phyloP scores from a whole-genome alignment of 106 monocot genomes.

The Gastrodia elata region DNA sequence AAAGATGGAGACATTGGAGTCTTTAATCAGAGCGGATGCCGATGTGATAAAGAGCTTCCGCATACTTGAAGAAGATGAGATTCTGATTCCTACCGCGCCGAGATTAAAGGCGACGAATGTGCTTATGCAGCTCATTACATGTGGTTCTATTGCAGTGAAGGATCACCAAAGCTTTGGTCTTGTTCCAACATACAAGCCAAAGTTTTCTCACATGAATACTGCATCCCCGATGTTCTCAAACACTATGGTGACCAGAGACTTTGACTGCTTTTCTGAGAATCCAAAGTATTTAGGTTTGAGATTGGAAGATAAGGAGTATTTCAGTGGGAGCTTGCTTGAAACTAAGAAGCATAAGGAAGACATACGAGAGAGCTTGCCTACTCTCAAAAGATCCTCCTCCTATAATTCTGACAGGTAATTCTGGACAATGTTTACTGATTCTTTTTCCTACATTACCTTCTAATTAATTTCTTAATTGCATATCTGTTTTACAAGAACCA shows the following conservation, averaged over 20 bases:
- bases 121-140: slow-evolving; percentile 61
- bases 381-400: slow-evolving; percentile 63
- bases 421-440: neutral
- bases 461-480: too few species aligned
- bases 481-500: neutral
- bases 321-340: slow-evolving; percentile 74
- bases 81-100: slow-evolving; percentile 19
- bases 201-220: slow-evolving; percentile 36
- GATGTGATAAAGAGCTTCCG: slow-evolving; percentile 30
- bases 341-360: slow-evolving; percentile 49
- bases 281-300: slow-evolving; percentile 32
- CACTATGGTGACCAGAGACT: slow-evolving; percentile 21
- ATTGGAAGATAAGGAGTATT: slow-evolving; percentile 70
- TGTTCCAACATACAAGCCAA: slow-evolving; percentile 34
- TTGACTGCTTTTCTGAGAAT: slow-evolving; percentile 34
- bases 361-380: slow-evolving; percentile 21
- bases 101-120: slow-evolving; percentile 42
- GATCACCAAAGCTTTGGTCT: slow-evolving; percentile 42
- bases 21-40: slow-evolving; percentile 44
- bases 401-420: slow-evolving; percentile 68
- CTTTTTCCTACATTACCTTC: too few species aligned
- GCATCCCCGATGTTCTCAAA: slow-evolving; percentile 31
- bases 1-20: slow-evolving; percentile 57
- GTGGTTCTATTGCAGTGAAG: slow-evolving; percentile 63
- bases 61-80: slow-evolving; percentile 37